Evolutionary conservation across 2,329 filamentous ascomycete genomes (phyloP).

Genomic region (Aureobasidium sp.): DNA sequence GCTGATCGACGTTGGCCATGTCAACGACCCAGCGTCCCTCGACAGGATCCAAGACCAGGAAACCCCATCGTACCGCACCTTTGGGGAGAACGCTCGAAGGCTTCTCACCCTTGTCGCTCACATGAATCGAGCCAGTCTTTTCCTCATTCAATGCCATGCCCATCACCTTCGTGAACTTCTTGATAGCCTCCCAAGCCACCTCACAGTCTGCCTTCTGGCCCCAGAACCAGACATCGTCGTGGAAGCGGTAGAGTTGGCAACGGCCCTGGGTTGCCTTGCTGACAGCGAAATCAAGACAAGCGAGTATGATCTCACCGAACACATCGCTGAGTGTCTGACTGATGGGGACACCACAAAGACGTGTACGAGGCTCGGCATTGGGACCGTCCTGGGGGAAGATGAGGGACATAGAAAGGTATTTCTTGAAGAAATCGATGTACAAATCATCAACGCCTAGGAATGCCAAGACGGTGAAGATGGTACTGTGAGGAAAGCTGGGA

Average conservation of each 20-base stretch:
- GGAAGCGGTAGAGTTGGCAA: constrained; percentile 48
- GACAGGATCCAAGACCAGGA: constrained; percentile 46
- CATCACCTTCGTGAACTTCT: constrained; percentile 46
- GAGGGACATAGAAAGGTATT: constrained; percentile 51
- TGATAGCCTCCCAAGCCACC: constrained; percentile 53
- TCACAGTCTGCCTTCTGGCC: constrained; percentile 45
- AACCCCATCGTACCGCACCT: constrained; percentile 52
- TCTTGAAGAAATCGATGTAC: constrained; percentile 52
- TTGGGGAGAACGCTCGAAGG: constrained; percentile 34
- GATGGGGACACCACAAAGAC: constrained; percentile 51
- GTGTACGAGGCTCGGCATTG: constrained; percentile 32
- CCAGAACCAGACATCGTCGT: constrained; percentile 64
- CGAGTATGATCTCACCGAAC: constrained; percentile 53
- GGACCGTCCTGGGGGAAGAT: constrained; percentile 48
- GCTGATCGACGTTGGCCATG: constrained; percentile 48
- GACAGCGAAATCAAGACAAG: constrained; percentile 57
- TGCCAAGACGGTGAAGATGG: constrained; percentile 47
- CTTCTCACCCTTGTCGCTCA: constrained; percentile 19
- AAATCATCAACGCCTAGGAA: constrained; percentile 50
- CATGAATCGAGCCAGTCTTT: constrained; percentile 47
- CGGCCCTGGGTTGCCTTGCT: constrained; percentile 48
- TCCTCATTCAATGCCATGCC: constrained; percentile 50
- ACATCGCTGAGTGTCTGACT: constrained; percentile 51
- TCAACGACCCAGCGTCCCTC: constrained; percentile 53
- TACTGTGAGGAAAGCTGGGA: constrained; percentile 50